Base-by-base conservation (phyloP, 2,329 filamentous ascomycete genomes). In the Lachnellula willkommii region DNA sequence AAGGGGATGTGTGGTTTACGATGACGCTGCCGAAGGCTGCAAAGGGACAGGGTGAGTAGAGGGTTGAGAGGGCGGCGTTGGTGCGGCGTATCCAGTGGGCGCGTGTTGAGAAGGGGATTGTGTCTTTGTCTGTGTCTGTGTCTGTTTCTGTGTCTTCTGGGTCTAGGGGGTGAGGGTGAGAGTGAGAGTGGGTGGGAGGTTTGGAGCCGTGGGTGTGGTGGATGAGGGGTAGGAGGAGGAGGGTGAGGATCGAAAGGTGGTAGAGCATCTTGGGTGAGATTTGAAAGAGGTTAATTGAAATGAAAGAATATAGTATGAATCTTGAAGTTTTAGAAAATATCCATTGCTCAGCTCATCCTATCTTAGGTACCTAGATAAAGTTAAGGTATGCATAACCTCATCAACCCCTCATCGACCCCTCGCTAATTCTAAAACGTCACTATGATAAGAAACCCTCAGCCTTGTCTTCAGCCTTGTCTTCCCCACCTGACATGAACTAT, bases 1-100 rank as follows among this genome's bases (percentile, higher is more conserved):
- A 56, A 1, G 58, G 56, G 46, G 59, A 64, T 0, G 78, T 81
- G 61, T 83, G 80, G 62, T 82, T 83, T 14, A 83, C 80, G 54
- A 83, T 74, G 22, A 75, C 79, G 14, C 75, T 72, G 3, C 77
- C 79, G 63, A 82, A 83, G 5, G 80, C 75, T 6, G 71, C 74
- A 58, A 78, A 80, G 0, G 78, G 78, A 62, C 80, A 83, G 2
- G 79, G 77, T 1, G 70, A 72, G 17, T 62, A 63, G 22, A 74
- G 65, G 22, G 73, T 68, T n/a, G 66, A 61, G 4, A 81, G 70
- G 1, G 75, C 76, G 24, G 71, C 62, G 56, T 76, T 79, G 17
- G 79, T 77, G 36, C 70, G 66, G 17, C 77, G 73, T 76, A 83
- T 82, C 78, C 79, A 82, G 63, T 78, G 66, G 1, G 71, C 72